A percentile compares a stretch with the other conserved stretches of the same genome.
These are phyloP conservation scores for Ustilago crameri DNA, from an alignment of 1,284 basidiomycete genomes.

Conservation along the genomic window DNA sequence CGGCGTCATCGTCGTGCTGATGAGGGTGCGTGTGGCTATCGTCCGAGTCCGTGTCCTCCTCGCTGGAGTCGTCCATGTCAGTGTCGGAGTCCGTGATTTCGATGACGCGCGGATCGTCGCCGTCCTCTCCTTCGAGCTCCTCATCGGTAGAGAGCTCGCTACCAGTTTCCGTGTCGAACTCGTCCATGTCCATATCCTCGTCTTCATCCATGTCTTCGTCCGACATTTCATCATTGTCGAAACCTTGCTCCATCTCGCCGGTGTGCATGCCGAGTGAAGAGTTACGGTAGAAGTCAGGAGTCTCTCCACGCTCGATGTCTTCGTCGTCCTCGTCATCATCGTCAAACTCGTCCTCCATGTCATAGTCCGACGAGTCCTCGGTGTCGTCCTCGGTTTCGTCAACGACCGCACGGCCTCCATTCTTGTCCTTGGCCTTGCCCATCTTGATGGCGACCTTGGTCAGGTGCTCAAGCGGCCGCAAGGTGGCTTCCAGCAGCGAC, in stretches of 20 bases:
- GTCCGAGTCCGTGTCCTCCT: conserved; percentile 38
- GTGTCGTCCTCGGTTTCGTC: conserved; percentile 46
- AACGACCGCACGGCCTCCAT: conserved; percentile 22
- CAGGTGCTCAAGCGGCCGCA: conserved; percentile 90
- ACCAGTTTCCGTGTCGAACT: conserved; percentile 72
- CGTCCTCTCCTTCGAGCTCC: conserved; percentile 66
- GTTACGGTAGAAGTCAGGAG: conserved; percentile 93
- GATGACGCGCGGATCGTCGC: conserved; percentile 67
- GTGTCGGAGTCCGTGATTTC: conserved; percentile 67
- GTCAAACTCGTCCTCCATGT: conserved; percentile 53
- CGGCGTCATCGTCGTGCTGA: conserved; percentile 35
- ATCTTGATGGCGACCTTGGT: conserved; percentile 97
- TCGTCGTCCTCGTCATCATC: conserved; percentile 73
- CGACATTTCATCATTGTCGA: conserved; percentile 83
- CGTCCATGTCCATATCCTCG: conserved; percentile 83
- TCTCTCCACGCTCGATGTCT: conserved; percentile 77
- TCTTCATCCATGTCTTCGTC: conserved; percentile 88
- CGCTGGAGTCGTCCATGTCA: conserved; percentile 48
- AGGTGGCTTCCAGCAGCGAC: conserved; percentile 82
- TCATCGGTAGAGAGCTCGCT: conserved; percentile 69
- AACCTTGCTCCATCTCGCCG: conserved; percentile 66
- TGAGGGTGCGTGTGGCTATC: conserved; percentile 55
- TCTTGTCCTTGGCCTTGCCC: conserved; percentile 75
- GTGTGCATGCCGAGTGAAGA: conserved; percentile 93
- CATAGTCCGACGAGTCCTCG: conserved; percentile 44